Evolutionary conservation across 176 grass and related monocot genomes (phyloP), one percentile per base, ranked within the genome.

Genomic region (Canna indica): DNA sequence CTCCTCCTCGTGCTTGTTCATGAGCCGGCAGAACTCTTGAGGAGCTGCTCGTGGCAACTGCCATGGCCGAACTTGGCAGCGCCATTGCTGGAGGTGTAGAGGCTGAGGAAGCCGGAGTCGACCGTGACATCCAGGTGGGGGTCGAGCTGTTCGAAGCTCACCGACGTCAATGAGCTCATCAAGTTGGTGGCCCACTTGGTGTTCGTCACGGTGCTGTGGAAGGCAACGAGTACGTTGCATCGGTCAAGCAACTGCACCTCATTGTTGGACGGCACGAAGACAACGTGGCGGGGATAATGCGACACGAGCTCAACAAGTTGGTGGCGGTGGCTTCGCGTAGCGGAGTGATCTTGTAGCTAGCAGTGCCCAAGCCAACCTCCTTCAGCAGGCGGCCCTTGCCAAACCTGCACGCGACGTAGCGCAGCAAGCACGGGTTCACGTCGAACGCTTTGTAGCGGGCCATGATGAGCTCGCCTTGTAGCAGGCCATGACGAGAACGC

Each of bases 11-110:
- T 66, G 63, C 33, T 66, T 7, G 11, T 38, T 20, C 0, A 39
- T 38, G 34, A 66, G 63, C 18, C 63, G 63, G 27, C 18, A 39
- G 27, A 66, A 17, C 11, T 66, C 63, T 38, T 22, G 6, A 66
- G 63, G 20, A 66, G 63, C 63, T 66, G 63, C 63, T 66, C 63
- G 16, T 34, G 63, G 63, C 63, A 66, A 34, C 63, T 66, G 20
- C 63, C 63, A 34, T 24, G 63, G 20, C 63, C 35, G 18, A 66
- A 38, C 63, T 32, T 29, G 63, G 34, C 35, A 18, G 17, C 27
- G 26, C 5, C 26, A 8, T 60, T 27, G 26, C 5, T 34, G 63
- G 33, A 33, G 20, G 63, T 66, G 63, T 66, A 66, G 20, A 66
- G 63, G 63, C 63, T 41, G 34, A 66, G 63, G 35, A 66, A 66